These are phyloP conservation scores for Trametes meyenii DNA, from an alignment of 768 basidiomycete genomes.

Conservation along the genomic window DNA sequence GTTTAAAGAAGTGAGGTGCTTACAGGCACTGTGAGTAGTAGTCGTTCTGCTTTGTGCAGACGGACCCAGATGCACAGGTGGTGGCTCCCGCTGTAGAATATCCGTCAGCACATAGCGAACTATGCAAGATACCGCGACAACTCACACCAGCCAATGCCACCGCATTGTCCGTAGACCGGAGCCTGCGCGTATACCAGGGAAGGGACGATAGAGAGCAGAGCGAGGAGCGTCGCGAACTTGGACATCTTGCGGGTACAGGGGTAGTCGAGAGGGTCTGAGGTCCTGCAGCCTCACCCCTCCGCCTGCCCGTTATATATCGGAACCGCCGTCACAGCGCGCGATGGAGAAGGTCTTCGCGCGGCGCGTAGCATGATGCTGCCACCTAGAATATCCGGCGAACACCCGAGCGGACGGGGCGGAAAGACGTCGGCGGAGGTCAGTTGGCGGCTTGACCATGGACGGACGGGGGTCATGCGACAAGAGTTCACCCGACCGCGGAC, in stretches of 20 bases:
- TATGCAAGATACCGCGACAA: not conserved
- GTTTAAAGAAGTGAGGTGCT: conserved; percentile 3
- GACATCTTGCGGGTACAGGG: conserved; percentile 39
- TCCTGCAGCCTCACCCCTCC: conserved; percentile 16
- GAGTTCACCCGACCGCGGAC: conserved; percentile 18
- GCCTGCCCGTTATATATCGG: conserved; percentile 24
- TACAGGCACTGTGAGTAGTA: conserved; percentile 42
- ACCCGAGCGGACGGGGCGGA: conserved; percentile 33
- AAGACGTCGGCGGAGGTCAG: conserved; percentile 34
- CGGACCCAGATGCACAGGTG: conserved; percentile 36
- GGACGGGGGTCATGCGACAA: conserved; percentile 19
- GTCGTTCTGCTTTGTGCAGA: conserved; percentile 34
- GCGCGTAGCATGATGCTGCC: conserved; percentile 10
- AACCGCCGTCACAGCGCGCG: not conserved
- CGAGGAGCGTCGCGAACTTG: conserved; percentile 48
- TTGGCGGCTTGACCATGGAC: conserved; percentile 12
- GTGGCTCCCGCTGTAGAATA: conserved; percentile 34
- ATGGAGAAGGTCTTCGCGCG: conserved; percentile 5
- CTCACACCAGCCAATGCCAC: conserved; percentile 55
- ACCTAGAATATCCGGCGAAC: conserved; percentile 33
- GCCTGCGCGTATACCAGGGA: conserved; percentile 47
- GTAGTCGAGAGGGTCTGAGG: conserved; percentile 16
- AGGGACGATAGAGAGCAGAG: conserved; percentile 45
- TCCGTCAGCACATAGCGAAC: not conserved
- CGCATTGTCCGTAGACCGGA: conserved; percentile 55